Conservation (phyloP, 257 asterid species). For the Lantana camara region DNA sequence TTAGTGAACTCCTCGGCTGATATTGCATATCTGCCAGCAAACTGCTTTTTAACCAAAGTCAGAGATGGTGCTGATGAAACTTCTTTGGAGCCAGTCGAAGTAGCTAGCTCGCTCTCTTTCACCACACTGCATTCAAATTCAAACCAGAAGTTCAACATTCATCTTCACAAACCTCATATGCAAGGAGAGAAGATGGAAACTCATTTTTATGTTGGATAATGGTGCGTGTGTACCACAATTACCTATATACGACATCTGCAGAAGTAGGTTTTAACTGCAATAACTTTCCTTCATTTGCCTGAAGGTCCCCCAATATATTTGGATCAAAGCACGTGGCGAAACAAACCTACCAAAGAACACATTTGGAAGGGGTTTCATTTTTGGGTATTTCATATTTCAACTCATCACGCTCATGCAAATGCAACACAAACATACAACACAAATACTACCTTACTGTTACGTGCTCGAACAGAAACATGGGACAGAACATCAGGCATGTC, state of each 20-base stretch:
- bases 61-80: slow-evolving; percentile 59
- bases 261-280: slow-evolving; percentile 83
- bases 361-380: neutral
- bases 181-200: no score
- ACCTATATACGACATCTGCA: slow-evolving; percentile 86
- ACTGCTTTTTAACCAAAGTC: slow-evolving; percentile 71
- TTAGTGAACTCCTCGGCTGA: slow-evolving; percentile 81
- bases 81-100: slow-evolving; percentile 50
- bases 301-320: slow-evolving; percentile 60
- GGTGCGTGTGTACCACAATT: slow-evolving; percentile 12
- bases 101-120: slow-evolving; percentile 68
- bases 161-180: slow-evolving; percentile 21
- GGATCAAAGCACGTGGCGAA: slow-evolving; percentile 97
- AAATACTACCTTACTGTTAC: slow-evolving; percentile 83
- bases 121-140: slow-evolving; percentile 58
- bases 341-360: slow-evolving; percentile 65
- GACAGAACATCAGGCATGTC: slow-evolving; percentile 99
- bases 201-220: neutral
- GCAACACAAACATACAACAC: slow-evolving; percentile 12
- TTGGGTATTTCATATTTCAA: slow-evolving; percentile 11
- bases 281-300: slow-evolving; percentile 69
- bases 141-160: slow-evolving; percentile 22
- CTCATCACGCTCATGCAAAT: slow-evolving; percentile 6
- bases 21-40: slow-evolving; percentile 86
- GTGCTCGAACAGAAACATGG: slow-evolving; percentile 98